A percentile compares a stretch with the other conserved stretches of the same genome.
These are phyloP conservation scores for Aurifilum marmelostoma DNA, from an alignment of 2,329 filamentous ascomycete genomes.

Conservation along the genomic window DNA sequence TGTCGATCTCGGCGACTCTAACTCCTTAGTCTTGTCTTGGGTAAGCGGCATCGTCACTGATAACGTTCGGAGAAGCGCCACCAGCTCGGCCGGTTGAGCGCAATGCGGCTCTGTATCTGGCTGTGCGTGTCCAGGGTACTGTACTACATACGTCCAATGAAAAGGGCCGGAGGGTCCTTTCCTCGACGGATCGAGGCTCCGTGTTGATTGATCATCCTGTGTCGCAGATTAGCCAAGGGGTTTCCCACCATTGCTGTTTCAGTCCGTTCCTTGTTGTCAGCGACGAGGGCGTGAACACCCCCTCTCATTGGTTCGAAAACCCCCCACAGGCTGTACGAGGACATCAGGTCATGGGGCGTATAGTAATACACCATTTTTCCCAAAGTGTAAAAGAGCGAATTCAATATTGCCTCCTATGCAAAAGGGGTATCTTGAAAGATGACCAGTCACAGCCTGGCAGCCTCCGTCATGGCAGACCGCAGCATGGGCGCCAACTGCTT, in stretches of 20 bases:
- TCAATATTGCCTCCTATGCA: neutral
- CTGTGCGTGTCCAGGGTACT: constrained; percentile 43
- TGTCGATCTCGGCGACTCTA: constrained; percentile 44
- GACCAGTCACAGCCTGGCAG: constrained; percentile 30
- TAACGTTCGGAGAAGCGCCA: constrained; percentile 39
- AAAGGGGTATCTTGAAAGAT: constrained; percentile 15
- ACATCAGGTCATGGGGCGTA: neutral
- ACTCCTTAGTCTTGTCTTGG: constrained; percentile 41
- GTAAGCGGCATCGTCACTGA: constrained; percentile 40
- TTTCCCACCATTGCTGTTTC: constrained; percentile 39
- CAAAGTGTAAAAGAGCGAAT: neutral
- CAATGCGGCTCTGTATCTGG: constrained; percentile 48
- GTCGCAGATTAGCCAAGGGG: constrained; percentile 39
- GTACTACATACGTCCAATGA: constrained; percentile 41
- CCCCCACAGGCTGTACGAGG: neutral
- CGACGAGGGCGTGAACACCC: neutral
- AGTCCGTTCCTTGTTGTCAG: constrained; percentile 11
- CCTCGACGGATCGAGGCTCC: constrained; percentile 42
- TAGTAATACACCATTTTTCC: neutral
- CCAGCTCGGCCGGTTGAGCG: constrained; percentile 47
- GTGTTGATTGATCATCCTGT: neutral
- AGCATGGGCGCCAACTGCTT: constrained; percentile 72
- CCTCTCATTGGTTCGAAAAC: neutral
- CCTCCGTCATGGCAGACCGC: constrained; percentile 55
- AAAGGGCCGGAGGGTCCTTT: constrained; percentile 46